phyloP scores from a whole-genome alignment of 148 eudicot species.

The Heliamphora exappendiculata region DNA sequence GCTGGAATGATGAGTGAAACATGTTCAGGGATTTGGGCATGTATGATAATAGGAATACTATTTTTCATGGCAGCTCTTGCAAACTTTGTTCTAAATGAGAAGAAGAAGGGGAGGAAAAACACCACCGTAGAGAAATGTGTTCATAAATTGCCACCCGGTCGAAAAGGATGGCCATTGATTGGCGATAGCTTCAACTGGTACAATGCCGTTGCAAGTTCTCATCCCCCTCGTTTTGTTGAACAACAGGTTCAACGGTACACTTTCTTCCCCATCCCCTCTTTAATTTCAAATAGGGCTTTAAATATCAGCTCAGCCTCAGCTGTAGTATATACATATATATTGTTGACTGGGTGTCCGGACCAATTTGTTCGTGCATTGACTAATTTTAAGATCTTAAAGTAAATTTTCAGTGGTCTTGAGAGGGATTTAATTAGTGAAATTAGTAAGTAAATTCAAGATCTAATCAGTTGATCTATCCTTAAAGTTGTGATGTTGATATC shows the following conservation, averaged over 20 bases:
- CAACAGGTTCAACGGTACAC: constrained; percentile 36
- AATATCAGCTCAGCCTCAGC: neutral
- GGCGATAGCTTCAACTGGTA: constrained; percentile 50
- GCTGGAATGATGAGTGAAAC: neutral
- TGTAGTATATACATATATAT: neutral
- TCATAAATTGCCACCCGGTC: constrained; percentile 33
- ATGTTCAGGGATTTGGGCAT: constrained; percentile 3
- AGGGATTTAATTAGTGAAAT: no score
- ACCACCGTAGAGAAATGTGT: neutral
- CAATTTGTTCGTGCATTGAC: no score
- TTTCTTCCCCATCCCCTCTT: neutral
- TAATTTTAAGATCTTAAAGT: no score
- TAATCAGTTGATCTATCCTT: no score
- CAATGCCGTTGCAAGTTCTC: constrained; percentile 50
- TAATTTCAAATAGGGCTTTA: neutral
- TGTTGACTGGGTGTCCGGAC: no score
- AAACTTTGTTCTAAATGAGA: neutral
- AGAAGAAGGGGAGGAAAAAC: neutral
- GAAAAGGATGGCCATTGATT: constrained; percentile 48
- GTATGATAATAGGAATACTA: neutral
- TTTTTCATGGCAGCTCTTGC: neutral
- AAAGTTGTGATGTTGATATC: no score
- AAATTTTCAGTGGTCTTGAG: no score
- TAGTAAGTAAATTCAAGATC: no score
- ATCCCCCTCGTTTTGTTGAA: constrained; percentile 45